These are phyloP conservation scores for Sporothrix humicola DNA, from an alignment of 2,329 filamentous ascomycete species.

Conservation along the genomic window DNA sequence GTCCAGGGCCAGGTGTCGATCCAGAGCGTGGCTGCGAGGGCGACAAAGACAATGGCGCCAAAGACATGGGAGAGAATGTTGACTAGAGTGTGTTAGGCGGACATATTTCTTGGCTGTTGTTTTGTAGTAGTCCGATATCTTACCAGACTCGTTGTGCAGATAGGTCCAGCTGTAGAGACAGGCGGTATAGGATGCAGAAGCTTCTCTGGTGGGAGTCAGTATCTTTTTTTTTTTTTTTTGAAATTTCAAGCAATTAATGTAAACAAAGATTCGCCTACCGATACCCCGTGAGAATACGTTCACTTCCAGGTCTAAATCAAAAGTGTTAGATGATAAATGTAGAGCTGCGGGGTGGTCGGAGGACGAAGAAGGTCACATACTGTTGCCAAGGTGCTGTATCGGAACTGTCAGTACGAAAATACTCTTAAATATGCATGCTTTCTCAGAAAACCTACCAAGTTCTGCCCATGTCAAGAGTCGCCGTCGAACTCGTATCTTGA, in stretches of 20 bases:
- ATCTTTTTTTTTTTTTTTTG: not conserved
- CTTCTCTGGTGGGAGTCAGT: conserved; percentile 35
- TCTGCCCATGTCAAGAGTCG: conserved; percentile 15
- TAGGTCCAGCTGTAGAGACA: conserved; percentile 42
- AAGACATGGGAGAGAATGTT: conserved; percentile 56
- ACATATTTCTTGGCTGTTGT: too few relatives aligned
- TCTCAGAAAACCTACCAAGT: not conserved
- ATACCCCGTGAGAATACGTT: conserved; percentile 26
- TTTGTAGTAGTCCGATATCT: not conserved
- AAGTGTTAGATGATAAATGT: not conserved
- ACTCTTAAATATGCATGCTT: not conserved
- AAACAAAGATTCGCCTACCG: not conserved
- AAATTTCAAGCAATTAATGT: not conserved
- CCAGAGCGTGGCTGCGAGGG: conserved; percentile 48
- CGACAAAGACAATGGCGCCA: conserved; percentile 50
- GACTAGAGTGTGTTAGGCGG: conserved; percentile 41
- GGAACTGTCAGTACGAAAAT: not conserved
- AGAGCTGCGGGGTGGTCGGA: not conserved
- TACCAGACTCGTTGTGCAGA: conserved; percentile 43
- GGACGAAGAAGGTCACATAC: not conserved
- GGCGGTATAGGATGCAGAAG: conserved; percentile 39
- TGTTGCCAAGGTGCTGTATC: conserved; percentile 22
- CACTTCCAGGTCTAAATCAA: not conserved
- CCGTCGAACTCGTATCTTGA: not conserved
- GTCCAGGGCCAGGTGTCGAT: conserved; percentile 26